phyloP scores from a whole-genome alignment of 305 asterid species.

The Fraxinus floribunda region DNA sequence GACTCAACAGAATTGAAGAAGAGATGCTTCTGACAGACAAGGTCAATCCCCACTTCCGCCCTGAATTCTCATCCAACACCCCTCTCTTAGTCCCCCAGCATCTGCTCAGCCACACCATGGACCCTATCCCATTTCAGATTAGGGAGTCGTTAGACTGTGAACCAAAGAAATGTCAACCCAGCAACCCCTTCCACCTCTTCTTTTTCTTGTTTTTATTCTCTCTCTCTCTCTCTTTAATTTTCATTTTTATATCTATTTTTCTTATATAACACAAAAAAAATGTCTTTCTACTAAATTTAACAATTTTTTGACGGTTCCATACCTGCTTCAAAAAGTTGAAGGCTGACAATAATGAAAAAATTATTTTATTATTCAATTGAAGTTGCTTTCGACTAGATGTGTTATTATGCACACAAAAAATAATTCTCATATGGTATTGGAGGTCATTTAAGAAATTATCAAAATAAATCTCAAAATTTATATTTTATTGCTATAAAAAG shows the following conservation, averaged over 20 bases:
- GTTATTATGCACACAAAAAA: background rate
- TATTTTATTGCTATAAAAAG: background rate
- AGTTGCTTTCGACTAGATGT: background rate
- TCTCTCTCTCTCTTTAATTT: background rate
- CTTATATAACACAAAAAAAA: background rate
- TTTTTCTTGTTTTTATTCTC: background rate
- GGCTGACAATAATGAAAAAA: background rate
- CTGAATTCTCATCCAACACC: background rate
- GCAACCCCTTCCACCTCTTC: background rate
- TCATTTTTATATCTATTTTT: background rate
- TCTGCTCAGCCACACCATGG: background rate
- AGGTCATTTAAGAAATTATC: background rate
- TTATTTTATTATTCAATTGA: background rate
- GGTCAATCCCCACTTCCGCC: background rate
- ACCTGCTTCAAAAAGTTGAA: constrained; percentile 10
- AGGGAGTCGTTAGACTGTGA: background rate
- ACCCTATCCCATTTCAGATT: background rate
- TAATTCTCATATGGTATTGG: background rate
- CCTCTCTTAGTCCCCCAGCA: background rate
- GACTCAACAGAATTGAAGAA: background rate
- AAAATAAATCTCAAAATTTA: background rate
- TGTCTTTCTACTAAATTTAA: background rate
- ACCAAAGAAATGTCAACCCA: background rate
- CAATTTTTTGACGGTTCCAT: background rate
- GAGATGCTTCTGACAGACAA: background rate